A percentile compares a stretch with the other conserved stretches of the same genome.
phyloP scores from a whole-genome alignment of 257 asterid species.

The Solanum lycopersicoides region DNA sequence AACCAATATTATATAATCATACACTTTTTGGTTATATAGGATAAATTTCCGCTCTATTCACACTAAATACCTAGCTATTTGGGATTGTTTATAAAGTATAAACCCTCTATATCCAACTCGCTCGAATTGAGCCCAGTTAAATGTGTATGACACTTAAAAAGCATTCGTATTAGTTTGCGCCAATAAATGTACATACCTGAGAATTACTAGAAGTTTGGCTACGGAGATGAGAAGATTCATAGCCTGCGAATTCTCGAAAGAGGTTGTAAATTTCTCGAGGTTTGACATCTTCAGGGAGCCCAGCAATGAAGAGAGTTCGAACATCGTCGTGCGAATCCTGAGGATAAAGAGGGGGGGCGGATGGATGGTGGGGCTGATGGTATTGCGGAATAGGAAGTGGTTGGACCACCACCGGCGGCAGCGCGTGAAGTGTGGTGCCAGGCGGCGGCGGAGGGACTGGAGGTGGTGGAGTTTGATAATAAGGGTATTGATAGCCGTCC shows the following conservation, averaged over 20 bases:
- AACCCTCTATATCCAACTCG: neutral
- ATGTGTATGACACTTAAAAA: neutral
- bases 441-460: slow-evolving; percentile 48
- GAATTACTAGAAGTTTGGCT: slow-evolving; percentile 47
- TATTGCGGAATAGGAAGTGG: slow-evolving; percentile 27
- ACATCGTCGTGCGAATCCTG: slow-evolving; percentile 54
- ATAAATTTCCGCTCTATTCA: neutral
- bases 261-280: slow-evolving; percentile 87
- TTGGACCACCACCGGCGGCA: slow-evolving; percentile 26
- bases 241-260: slow-evolving; percentile 89
- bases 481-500: slow-evolving; percentile 72
- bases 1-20: neutral
- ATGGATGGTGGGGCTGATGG: slow-evolving; percentile 25
- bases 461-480: slow-evolving; percentile 38
- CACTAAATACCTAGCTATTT: neutral
- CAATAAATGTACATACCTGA: slow-evolving; percentile 36
- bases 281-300: slow-evolving; percentile 84
- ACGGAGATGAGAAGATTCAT: slow-evolving; percentile 82
- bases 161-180: neutral
- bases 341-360: slow-evolving; percentile 33
- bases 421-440: slow-evolving; percentile 19
- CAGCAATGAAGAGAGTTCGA: slow-evolving; percentile 91
- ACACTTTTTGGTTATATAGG: neutral
- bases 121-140: neutral
- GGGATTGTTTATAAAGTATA: neutral